Conservation (phyloP, 257 asterid species). For the Leptodermis oblonga region DNA sequence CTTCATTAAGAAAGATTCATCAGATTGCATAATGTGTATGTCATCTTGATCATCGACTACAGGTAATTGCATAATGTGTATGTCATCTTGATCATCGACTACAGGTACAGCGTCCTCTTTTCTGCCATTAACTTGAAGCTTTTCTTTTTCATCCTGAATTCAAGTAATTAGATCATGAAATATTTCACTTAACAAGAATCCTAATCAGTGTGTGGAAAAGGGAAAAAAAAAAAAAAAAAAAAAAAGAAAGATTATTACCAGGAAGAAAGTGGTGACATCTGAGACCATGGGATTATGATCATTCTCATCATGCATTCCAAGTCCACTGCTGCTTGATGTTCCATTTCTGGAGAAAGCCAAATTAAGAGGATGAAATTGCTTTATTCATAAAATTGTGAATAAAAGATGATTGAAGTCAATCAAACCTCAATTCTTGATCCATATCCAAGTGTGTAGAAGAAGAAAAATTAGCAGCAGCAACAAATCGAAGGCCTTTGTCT, state of each 20-base stretch:
- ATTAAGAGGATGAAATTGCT: neutral
- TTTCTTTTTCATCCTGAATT: slow-evolving; percentile 38
- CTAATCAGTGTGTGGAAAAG: neutral
- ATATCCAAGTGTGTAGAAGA: slow-evolving; percentile 4
- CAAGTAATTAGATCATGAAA: neutral
- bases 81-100: neutral
- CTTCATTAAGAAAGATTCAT: neutral
- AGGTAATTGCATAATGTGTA: neutral
- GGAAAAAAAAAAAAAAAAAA: no score
- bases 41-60: neutral
- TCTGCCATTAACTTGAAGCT: slow-evolving; percentile 17
- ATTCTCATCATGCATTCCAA: neutral
- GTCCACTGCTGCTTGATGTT: slow-evolving; percentile 9
- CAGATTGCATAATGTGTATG: neutral
- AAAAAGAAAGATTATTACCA: slow-evolving; percentile 26
- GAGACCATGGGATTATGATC: slow-evolving; percentile 1
- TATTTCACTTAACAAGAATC: neutral
- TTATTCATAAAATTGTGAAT: neutral
- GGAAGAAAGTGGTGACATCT: slow-evolving; percentile 3
- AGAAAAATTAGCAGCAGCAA: neutral
- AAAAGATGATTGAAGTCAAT: neutral
- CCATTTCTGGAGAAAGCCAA: slow-evolving; percentile 13
- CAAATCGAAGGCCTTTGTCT: slow-evolving; percentile 14
- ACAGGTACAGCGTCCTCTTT: slow-evolving; percentile 8
- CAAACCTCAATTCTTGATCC: slow-evolving; percentile 11